These are phyloP conservation scores for Choiromyces venosus DNA, from an alignment of 495 filamentous ascomycete species.

Conservation along the genomic window DNA sequence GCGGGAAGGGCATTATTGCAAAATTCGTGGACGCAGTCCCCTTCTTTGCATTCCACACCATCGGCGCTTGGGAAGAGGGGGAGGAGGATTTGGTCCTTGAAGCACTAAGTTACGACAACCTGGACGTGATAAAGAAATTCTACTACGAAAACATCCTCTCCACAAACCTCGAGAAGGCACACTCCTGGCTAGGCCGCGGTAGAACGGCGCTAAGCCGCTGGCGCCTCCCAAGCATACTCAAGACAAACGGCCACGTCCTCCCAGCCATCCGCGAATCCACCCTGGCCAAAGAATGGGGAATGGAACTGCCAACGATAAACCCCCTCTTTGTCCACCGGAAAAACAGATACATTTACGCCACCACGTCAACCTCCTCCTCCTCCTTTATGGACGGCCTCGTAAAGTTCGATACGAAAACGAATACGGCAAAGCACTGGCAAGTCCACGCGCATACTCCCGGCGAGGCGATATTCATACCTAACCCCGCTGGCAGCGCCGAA, in stretches of 20 bases:
- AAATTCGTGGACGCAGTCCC: slow-evolving; percentile 41
- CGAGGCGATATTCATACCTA: slow-evolving; percentile 65
- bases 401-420: slow-evolving; percentile 58
- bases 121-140: slow-evolving; percentile 51
- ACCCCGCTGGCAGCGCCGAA: slow-evolving; percentile 51
- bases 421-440: slow-evolving; percentile 48
- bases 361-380: slow-evolving; percentile 47
- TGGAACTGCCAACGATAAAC: slow-evolving; percentile 64
- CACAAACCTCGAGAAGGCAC: slow-evolving; percentile 31
- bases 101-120: slow-evolving; percentile 46
- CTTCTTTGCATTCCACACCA: slow-evolving; percentile 67
- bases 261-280: background rate
- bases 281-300: background rate
- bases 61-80: slow-evolving; percentile 63
- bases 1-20: slow-evolving; percentile 37
- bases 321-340: slow-evolving; percentile 48
- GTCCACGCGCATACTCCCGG: slow-evolving; percentile 60
- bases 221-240: background rate
- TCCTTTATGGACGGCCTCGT: slow-evolving; percentile 59
- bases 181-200: slow-evolving; percentile 1
- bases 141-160: slow-evolving; percentile 30
- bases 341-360: slow-evolving; percentile 4
- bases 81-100: slow-evolving; percentile 27
- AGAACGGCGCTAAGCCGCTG: background rate
- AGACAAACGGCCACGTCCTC: background rate